Conservation (phyloP, 768 basidiomycete species). For the Pleurotus cornucopiae region DNA sequence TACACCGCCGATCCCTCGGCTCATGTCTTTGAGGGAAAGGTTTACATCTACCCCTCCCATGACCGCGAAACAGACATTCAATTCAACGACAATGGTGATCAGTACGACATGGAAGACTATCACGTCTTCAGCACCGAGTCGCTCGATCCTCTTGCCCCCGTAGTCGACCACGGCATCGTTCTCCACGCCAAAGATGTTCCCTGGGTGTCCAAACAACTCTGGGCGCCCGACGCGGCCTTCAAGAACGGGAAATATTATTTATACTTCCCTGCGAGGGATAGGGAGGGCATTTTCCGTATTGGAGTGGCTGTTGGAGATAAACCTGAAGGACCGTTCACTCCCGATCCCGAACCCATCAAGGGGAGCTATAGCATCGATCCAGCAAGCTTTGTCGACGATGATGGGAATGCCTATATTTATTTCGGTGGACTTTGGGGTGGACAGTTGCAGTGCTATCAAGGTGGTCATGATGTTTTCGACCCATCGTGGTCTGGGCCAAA, state of each 20-base stretch:
- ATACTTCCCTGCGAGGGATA: slow-evolving; percentile 19
- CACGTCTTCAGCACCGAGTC: slow-evolving; percentile 18
- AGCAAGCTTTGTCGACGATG: slow-evolving; percentile 20
- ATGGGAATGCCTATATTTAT: slow-evolving; percentile 17
- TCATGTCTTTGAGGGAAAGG: slow-evolving; percentile 18
- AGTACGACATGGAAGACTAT: slow-evolving; percentile 20
- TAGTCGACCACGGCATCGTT: slow-evolving; percentile 16
- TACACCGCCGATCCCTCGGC: slow-evolving; percentile 20
- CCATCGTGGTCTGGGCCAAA: slow-evolving; percentile 7
- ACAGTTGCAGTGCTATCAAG: slow-evolving; percentile 18
- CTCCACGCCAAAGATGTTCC: slow-evolving; percentile 16
- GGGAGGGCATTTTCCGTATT: slow-evolving; percentile 18
- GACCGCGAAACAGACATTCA: slow-evolving; percentile 18
- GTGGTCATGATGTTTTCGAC: slow-evolving; percentile 9
- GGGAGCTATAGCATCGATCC: slow-evolving; percentile 19
- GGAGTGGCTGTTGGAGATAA: slow-evolving; percentile 16
- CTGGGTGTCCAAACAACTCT: slow-evolving; percentile 19
- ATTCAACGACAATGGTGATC: slow-evolving; percentile 20
- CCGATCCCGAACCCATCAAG: slow-evolving; percentile 17
- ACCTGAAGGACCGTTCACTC: slow-evolving; percentile 16
- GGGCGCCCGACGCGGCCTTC: slow-evolving; percentile 19
- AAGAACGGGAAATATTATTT: slow-evolving; percentile 20
- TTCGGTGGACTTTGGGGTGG: slow-evolving; percentile 20
- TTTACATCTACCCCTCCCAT: slow-evolving; percentile 20
- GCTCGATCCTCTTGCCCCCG: slow-evolving; percentile 12